These are phyloP conservation scores for Simplicillium aogashimaense DNA, from an alignment of 2,329 filamentous ascomycete species.

Conservation along the genomic window DNA sequence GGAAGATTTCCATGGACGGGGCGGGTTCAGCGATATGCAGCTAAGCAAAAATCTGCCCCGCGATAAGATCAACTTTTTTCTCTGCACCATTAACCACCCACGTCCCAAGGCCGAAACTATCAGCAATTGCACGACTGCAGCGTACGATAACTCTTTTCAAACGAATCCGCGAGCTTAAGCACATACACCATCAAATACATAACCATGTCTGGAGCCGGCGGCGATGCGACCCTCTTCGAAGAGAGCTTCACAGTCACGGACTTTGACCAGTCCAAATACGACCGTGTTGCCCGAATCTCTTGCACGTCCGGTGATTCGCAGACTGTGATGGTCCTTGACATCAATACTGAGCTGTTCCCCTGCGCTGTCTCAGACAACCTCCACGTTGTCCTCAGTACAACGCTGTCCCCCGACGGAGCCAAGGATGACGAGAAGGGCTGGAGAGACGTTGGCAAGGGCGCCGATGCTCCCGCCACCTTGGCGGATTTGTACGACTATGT, in stretches of 20 bases:
- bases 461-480: slow-evolving; percentile 46
- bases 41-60: slow-evolving; percentile 4
- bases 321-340: slow-evolving; percentile 75
- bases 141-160: neutral
- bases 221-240: slow-evolving; percentile 88
- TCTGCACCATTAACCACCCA: neutral
- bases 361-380: slow-evolving; percentile 64
- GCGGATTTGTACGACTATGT: slow-evolving; percentile 84
- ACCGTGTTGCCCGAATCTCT: slow-evolving; percentile 80
- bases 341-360: slow-evolving; percentile 89
- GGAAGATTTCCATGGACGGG: too few species aligned
- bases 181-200: neutral
- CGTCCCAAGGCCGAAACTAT: neutral
- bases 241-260: slow-evolving; percentile 77
- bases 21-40: slow-evolving; percentile 3
- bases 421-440: slow-evolving; percentile 72
- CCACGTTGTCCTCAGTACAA: slow-evolving; percentile 74
- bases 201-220: slow-evolving; percentile 41
- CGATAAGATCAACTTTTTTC: neutral
- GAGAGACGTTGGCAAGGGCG: slow-evolving; percentile 58
- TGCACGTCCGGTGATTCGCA: slow-evolving; percentile 66
- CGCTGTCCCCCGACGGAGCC: slow-evolving; percentile 74
- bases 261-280: slow-evolving; percentile 82
- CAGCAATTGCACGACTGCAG: neutral
- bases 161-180: too few species aligned